Conservation (phyloP, 192 early-diverging fungal genomes). For the Entomortierella parvispora region DNA sequence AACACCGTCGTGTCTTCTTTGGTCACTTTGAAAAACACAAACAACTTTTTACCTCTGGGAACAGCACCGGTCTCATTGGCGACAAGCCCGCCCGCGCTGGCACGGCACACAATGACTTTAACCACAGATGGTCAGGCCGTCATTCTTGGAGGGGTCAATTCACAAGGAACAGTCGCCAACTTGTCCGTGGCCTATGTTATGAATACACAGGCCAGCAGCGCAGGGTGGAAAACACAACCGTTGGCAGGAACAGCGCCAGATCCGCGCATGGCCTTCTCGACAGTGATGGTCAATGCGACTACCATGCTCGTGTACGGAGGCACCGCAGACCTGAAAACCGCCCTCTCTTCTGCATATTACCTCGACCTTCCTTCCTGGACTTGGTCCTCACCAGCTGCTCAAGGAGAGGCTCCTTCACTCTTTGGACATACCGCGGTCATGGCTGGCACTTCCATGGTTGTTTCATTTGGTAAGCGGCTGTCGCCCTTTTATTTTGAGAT, state of each 20-base stretch:
- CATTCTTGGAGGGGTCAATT: conserved; percentile 27
- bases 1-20: conserved; percentile 27
- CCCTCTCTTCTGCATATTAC: conserved; percentile 16
- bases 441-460: conserved; percentile 35
- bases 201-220: conserved; percentile 26
- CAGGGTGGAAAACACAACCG: conserved; percentile 15
- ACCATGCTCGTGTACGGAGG: conserved; percentile 46
- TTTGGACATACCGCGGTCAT: conserved; percentile 48
- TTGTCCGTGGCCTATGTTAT: conserved; percentile 29
- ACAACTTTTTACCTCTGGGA: conserved; percentile 19
- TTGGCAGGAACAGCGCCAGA: conserved; percentile 31
- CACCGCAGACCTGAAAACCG: conserved; percentile 22
- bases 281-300: conserved; percentile 37
- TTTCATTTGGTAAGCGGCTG: conserved; percentile 51
- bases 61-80: conserved; percentile 30
- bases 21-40: conserved; percentile 21
- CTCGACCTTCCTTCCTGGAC: conserved; percentile 45
- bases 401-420: conserved; percentile 28
- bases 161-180: conserved; percentile 26
- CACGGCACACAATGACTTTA: conserved; percentile 48
- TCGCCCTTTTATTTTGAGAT: not conserved
- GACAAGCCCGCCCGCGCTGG: conserved; percentile 24
- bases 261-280: conserved; percentile 44
- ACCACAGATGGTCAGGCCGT: conserved; percentile 35
- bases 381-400: conserved; percentile 29